Percentiles rank a stretch among this genome's conserved stretches.
Evolutionary conservation across 1,139 yeast genomes (phyloP).

Genomic region (Candida anutae): DNA sequence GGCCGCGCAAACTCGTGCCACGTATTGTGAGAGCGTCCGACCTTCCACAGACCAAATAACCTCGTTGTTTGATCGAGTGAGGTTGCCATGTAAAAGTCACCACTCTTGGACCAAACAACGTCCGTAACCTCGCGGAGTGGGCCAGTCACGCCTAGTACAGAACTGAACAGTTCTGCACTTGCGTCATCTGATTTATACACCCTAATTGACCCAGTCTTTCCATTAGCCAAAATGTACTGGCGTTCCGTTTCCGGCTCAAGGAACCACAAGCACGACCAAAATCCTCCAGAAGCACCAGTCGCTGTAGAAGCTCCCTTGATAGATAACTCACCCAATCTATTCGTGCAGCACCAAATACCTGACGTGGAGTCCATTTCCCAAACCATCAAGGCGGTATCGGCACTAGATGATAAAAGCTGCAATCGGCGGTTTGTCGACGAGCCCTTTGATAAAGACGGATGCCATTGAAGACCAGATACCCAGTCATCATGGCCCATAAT

Average conservation of each 20-base stretch:
- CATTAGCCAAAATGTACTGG: constrained; percentile 65
- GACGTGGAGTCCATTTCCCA: constrained; percentile 88
- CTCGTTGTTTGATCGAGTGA: constrained; percentile 91
- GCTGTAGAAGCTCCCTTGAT: constrained; percentile 97
- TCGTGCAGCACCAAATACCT: constrained; percentile 83
- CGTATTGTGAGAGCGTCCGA: constrained; percentile 18
- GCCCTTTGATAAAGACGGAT: constrained; percentile 26
- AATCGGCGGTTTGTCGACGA: constrained; percentile 17
- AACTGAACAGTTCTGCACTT: constrained; percentile 39
- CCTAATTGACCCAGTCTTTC: constrained; percentile 91
- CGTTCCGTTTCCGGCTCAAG: constrained; percentile 22
- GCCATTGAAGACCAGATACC: constrained; percentile 86
- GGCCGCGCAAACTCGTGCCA: constrained; percentile 97
- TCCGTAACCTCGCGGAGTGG: constrained; percentile 71
- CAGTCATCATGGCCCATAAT: constrained; percentile 98
- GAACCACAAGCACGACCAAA: constrained; percentile 88
- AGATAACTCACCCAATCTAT: constrained; percentile 84
- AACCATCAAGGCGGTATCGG: constrained; percentile 91
- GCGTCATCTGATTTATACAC: constrained; percentile 45
- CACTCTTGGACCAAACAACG: constrained; percentile 66
- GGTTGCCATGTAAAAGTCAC: constrained; percentile 65
- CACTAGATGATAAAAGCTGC: constrained; percentile 74
- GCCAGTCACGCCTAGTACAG: constrained; percentile 66
- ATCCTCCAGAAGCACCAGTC: constrained; percentile 96
- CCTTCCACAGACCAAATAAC: constrained; percentile 59